Percentiles rank a stretch among this genome's conserved stretches.
Conservation (phyloP, 2,329 filamentous ascomycete species). For the Diaporthe sp. region DNA sequence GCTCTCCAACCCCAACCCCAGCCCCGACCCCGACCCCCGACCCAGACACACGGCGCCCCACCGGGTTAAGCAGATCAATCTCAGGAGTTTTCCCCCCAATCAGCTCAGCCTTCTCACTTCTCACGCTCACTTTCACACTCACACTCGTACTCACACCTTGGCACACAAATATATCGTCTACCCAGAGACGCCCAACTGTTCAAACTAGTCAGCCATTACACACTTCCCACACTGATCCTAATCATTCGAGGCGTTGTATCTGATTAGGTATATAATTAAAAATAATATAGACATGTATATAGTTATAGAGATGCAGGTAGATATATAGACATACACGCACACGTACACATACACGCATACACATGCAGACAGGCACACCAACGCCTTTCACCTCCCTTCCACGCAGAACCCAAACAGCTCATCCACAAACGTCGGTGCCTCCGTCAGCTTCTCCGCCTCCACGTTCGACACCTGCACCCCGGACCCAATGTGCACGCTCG, state of each 20-base stretch:
- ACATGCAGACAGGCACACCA: background rate
- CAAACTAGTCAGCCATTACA: too few species aligned
- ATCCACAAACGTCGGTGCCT: constrained; percentile 55
- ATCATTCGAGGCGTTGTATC: background rate
- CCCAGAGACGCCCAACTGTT: too few species aligned
- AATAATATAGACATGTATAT: too few species aligned
- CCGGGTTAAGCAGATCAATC: too few species aligned
- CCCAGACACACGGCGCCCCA: background rate
- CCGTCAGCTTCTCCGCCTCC: constrained; percentile 48
- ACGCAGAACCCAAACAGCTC: constrained; percentile 50
- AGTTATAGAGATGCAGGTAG: background rate
- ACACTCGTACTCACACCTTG: too few species aligned
- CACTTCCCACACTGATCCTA: background rate
- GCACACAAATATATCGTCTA: background rate
- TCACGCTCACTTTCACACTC: too few species aligned
- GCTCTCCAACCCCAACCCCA: background rate
- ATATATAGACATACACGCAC: background rate
- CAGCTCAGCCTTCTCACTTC: background rate
- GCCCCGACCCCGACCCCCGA: background rate
- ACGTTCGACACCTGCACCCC: constrained; percentile 44
- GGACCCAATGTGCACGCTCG: constrained; percentile 39
- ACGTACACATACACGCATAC: background rate
- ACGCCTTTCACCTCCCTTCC: constrained; percentile 24
- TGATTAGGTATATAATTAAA: background rate
- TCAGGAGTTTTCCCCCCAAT: constrained; percentile 5